Evolutionary conservation across 2,329 filamentous ascomycete species (phyloP), one percentile per base, ranked within the genome.

Genomic region (Monosporascus sp.): DNA sequence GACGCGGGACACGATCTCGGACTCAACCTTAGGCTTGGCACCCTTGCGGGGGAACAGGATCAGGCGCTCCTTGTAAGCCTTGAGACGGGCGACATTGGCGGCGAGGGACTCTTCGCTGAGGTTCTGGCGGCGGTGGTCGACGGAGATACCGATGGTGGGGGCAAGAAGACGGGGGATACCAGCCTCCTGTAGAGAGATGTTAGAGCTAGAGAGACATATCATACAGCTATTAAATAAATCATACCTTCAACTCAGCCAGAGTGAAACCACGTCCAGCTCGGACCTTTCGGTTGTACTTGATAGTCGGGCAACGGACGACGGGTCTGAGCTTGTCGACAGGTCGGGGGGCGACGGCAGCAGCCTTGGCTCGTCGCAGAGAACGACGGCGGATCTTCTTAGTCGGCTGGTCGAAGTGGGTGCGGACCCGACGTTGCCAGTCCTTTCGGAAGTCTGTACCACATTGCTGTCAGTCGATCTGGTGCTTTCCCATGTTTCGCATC

Each of bases 391-490:
- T 85, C 87, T 99, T 99, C 80, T 91, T 91, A 76, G 93, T 94
- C 76, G 94, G 88, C 93, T 97, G 94, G 85, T 99, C 91, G 83
- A 99, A 99, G 86, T 99, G 94, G 79, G 90, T 89, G 81, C 91
- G 90, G 75, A 99, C 94, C 81, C 92, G 90, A 82, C 91, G 90
- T 81, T 97, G 92, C 94, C 94, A 99, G 85, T 99, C 92, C 91
- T 96, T 97, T 82, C 91, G 92, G 90, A 96, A 96, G 77, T 97
- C 89, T 94, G 72, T 60, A 63, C 58, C 61, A 56, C 58, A 68
- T 76, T 68, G 78, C 3, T 26, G 67, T 67, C 63, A 60, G 55
- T 58, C 37, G 45, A 40, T 37, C 17, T 27, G 37, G 4, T 49
- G 8, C 35, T 11, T 37, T 49, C 37, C 44, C 38, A 24, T 24